Evolutionary conservation across 306 rosid species (phyloP), one percentile per base, ranked within the genome.

Genomic region (Coriaria nepalensis): DNA sequence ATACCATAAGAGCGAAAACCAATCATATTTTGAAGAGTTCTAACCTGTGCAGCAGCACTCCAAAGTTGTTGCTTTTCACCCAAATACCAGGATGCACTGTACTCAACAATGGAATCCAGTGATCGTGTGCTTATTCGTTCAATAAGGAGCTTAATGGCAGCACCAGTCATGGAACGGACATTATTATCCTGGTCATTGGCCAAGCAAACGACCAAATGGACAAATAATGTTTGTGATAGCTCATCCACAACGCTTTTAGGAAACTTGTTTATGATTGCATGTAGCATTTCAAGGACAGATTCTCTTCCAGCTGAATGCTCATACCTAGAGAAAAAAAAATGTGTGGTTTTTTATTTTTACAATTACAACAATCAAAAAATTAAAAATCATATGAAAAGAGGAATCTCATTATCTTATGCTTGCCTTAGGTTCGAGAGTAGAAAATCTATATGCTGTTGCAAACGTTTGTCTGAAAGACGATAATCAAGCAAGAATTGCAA

Each of bases 21-120:
- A n/a, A 10, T 42, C 29, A 20, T 20, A 20, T 20, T 20, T 20
- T 20, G 29, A 33, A 5, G 11, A 51, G 13, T 51, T 51, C 10
- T 52, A 72, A 84, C 97, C 97, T 90, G 97, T 8, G 97, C 93
- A 10, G 82, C 93, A 33, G 86, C 86, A 53, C 74, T 71, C 90
- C 80, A 74, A 35, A 84, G 63, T 57, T 84, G 80, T 62, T 76
- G 83, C 60, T 73, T 73, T 68, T 33, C 75, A 56, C 73, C 84
- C 63, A 69, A 54, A 72, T 90, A 90, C 97, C 97, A 90, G 43
- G 80, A 68, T 33, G 81, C 66, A 59, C 78, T 69, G 73, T 61
- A 74, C 45, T 79, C 86, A 50, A 84, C 70, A 43, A 88, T 72
- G 52, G 80, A 56, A 64, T 73, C 53, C 14, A 74, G 77, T 50